phyloP scores from a whole-genome alignment of 345 rosid genomes.

The Acer negundo region DNA sequence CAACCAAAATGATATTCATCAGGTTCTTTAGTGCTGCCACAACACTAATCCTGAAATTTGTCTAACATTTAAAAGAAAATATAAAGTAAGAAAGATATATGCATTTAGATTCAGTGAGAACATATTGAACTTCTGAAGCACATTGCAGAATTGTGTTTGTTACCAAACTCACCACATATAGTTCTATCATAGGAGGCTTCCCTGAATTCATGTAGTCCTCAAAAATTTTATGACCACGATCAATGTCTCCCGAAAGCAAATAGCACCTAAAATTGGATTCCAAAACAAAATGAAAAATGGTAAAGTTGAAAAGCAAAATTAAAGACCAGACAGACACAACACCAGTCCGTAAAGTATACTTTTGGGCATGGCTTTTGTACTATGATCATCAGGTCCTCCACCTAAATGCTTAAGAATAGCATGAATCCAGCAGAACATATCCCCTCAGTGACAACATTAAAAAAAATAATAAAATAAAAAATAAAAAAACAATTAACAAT shows the following conservation, averaged over 20 bases:
- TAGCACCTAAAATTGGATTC: conserved; percentile 63
- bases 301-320: conserved; percentile 9
- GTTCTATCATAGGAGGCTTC: conserved; percentile 50
- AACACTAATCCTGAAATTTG: not conserved
- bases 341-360: not conserved
- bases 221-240: conserved; percentile 62
- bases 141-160: not conserved
- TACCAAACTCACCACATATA: conserved; percentile 61
- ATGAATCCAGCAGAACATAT: not conserved
- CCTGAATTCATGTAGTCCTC: conserved; percentile 59
- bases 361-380: not conserved
- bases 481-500: not conserved
- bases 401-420: not conserved
- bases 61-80: not conserved
- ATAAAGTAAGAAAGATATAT: not conserved
- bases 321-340: conserved; percentile 6
- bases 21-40: not conserved
- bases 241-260: conserved; percentile 67
- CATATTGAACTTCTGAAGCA: not conserved
- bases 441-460: not conserved
- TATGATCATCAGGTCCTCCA: not conserved
- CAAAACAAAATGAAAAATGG: not conserved
- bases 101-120: not conserved
- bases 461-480: too few species aligned
- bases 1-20: not conserved